These are phyloP conservation scores for Tricholoma bakamatsutake DNA, from an alignment of 768 basidiomycete species.

Conservation along the genomic window DNA sequence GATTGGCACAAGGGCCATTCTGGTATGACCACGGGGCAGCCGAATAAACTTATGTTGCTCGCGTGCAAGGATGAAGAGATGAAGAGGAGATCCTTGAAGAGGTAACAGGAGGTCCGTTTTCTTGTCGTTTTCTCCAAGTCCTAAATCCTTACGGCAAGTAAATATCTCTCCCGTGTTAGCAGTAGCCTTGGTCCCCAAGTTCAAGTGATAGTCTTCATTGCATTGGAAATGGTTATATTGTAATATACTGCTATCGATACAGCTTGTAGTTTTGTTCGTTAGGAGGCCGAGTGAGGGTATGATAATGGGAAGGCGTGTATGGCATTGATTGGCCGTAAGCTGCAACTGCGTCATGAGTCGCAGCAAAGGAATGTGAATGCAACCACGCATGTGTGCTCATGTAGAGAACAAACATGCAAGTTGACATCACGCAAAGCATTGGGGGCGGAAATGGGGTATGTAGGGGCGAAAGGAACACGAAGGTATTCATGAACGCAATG, in stretches of 20 bases:
- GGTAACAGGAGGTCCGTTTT: slow-evolving; percentile 18
- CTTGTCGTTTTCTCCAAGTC: too few species aligned
- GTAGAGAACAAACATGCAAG: neutral
- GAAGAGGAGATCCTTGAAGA: slow-evolving; percentile 50
- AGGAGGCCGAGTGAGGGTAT: neutral
- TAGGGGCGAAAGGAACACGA: neutral
- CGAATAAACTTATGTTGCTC: slow-evolving; percentile 84
- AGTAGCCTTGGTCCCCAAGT: neutral
- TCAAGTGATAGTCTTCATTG: neutral
- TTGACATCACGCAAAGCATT: neutral
- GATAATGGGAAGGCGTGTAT: neutral
- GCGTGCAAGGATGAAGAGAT: slow-evolving; percentile 86
- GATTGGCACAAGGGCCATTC: slow-evolving; percentile 93
- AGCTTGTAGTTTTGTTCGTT: slow-evolving; percentile 5
- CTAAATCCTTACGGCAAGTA: neutral
- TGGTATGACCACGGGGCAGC: slow-evolving; percentile 65
- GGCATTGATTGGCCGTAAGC: neutral
- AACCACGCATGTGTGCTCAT: neutral
- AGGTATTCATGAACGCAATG: slow-evolving; percentile 15
- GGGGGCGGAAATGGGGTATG: neutral
- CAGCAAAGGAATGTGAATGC: neutral
- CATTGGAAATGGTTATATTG: neutral
- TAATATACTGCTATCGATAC: slow-evolving; percentile 10
- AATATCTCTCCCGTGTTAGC: neutral
- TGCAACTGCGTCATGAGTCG: neutral